Percentiles rank a stretch among this genome's conserved stretches.
phyloP scores from a whole-genome alignment of 306 rosid species.

The Delonix regia region DNA sequence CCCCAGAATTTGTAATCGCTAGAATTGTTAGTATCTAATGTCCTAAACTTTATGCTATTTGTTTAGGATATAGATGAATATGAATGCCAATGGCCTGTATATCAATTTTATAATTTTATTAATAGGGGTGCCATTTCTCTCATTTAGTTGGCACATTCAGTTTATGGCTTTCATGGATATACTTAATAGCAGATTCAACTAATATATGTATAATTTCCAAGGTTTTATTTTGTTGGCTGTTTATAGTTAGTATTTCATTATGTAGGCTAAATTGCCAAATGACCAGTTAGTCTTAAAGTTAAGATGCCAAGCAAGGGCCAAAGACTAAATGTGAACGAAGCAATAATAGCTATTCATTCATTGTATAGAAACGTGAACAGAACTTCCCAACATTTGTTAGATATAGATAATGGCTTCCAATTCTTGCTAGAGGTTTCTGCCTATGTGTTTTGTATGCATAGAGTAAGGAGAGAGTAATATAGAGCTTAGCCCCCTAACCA shows the following conservation, averaged over 20 bases:
- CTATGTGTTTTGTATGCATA: neutral
- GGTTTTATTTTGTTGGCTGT: neutral
- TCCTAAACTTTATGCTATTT: neutral
- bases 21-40: neutral
- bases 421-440: neutral
- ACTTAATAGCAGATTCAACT: neutral
- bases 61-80: neutral
- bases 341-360: neutral
- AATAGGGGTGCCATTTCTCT: neutral
- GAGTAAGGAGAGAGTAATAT: neutral
- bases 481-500: neutral
- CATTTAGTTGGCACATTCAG: slow-evolving; percentile 9
- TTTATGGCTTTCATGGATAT: slow-evolving; percentile 2
- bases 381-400: neutral
- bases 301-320: neutral
- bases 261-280: neutral
- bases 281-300: neutral
- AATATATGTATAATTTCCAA: neutral
- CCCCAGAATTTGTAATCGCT: slow-evolving; percentile 16
- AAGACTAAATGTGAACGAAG: neutral
- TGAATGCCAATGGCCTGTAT: neutral
- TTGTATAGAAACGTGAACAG: neutral
- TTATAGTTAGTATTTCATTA: neutral
- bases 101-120: neutral
- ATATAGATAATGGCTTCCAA: neutral